phyloP scores from a whole-genome alignment of 345 rosid species.

The Melastoma malabathricum region DNA sequence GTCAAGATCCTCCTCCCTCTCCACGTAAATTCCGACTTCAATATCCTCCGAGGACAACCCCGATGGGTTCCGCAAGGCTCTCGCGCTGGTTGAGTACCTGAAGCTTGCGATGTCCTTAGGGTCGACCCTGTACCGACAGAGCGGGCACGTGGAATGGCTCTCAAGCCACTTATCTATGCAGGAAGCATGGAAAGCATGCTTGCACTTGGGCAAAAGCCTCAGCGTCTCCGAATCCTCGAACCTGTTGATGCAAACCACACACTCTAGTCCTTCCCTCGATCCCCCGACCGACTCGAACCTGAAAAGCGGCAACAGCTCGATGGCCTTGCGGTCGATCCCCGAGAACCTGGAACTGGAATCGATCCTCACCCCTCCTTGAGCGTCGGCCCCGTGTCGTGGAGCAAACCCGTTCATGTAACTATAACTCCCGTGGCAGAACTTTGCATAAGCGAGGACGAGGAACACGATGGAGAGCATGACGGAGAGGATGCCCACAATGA shows the following conservation, averaged over 20 bases:
- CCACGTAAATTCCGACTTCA: conserved; percentile 22
- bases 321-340: conserved; percentile 22
- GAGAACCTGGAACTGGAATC: conserved; percentile 19
- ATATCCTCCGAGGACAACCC: conserved; percentile 18
- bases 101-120: conserved; percentile 11
- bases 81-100: conserved; percentile 17
- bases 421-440: conserved; percentile 12
- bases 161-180: conserved; percentile 41
- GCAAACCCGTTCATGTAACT: no score
- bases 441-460: conserved; percentile 21
- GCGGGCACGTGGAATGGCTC: conserved; percentile 34
- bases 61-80: conserved; percentile 13
- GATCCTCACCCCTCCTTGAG: no score
- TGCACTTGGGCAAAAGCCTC: conserved; percentile 27
- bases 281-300: conserved; percentile 28
- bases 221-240: conserved; percentile 35
- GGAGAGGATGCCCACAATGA: conserved; percentile 16
- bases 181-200: conserved; percentile 30
- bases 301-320: conserved; percentile 31
- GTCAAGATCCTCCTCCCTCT: conserved; percentile 18
- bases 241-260: conserved; percentile 28
- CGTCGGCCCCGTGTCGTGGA: no score
- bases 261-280: conserved; percentile 32
- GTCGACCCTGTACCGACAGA: conserved; percentile 29
- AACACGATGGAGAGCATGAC: conserved; percentile 14